Evolutionary conservation across 805 yeast species (phyloP).

Genomic region (Nakazawaea ishiwadae): DNA sequence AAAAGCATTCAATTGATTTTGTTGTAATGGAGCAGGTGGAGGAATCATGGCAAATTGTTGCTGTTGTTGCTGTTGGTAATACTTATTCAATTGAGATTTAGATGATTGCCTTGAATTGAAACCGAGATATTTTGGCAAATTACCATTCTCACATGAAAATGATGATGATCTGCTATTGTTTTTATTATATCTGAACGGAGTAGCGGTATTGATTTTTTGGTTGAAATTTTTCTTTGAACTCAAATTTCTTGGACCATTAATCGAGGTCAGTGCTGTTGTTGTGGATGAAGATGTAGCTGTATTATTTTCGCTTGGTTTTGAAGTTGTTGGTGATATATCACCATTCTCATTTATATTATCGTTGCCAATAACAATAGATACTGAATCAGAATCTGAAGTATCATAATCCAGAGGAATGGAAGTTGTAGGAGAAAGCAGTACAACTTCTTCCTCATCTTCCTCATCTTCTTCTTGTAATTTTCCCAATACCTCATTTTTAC

Average conservation of each 20-base stretch:
- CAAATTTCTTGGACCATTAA: no score
- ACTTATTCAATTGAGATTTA: constrained; percentile 7
- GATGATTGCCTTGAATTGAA: constrained; percentile 11
- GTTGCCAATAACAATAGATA: constrained; percentile 10
- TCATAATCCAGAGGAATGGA: constrained; percentile 5
- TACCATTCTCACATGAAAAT: constrained; percentile 5
- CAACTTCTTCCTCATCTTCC: not conserved
- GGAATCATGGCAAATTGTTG: no score
- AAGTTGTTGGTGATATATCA: constrained; percentile 1
- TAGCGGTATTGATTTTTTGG: no score
- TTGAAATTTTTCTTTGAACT: constrained; percentile 3
- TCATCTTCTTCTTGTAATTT: not conserved
- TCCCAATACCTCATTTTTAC: not conserved
- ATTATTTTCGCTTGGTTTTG: constrained; percentile 1
- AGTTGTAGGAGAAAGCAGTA: not conserved
- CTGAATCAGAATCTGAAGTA: constrained; percentile 10
- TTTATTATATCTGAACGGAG: constrained; percentile 6
- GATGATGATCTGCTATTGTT: constrained; percentile 12
- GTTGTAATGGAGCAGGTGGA: no score
- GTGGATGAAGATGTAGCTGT: not conserved
- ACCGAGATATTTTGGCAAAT: not conserved
- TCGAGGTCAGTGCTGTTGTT: constrained; percentile 3
- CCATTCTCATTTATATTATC: constrained; percentile 3
- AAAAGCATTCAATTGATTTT: constrained; percentile 10
- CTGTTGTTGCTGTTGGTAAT: constrained; percentile 2